A percentile compares a stretch with the other conserved stretches of the same genome.
Evolutionary conservation across 108 stramenopile genomes (phyloP).

Genomic region (Epipyxis sp.): DNA sequence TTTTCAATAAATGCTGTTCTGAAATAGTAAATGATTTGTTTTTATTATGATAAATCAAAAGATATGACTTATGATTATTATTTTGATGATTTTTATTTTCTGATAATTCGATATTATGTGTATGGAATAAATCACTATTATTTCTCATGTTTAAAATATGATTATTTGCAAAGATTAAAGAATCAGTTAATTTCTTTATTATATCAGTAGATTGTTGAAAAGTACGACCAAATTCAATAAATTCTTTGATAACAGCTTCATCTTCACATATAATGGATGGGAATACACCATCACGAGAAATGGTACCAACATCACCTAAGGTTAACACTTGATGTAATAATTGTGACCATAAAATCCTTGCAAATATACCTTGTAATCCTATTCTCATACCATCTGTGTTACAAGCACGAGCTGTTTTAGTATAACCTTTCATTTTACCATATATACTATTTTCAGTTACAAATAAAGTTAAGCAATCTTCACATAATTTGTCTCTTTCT

Average conservation of each 20-base stretch:
- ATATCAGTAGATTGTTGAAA: not conserved
- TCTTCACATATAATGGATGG: not conserved
- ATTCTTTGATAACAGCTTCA: not conserved
- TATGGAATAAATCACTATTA: no score
- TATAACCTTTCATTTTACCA: conserved; percentile 36
- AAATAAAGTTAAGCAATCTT: conserved; percentile 34
- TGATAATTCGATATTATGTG: no score
- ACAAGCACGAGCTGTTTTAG: conserved; percentile 40
- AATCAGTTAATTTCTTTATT: not conserved
- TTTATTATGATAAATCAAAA: no score
- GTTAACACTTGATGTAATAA: not conserved
- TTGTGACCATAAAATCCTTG: conserved; percentile 23
- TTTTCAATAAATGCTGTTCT: not conserved
- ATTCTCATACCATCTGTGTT: conserved; percentile 41
- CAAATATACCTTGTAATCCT: conserved; percentile 42
- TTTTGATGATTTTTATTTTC: no score
- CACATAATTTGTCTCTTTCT: conserved; percentile 34
- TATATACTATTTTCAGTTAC: conserved; percentile 29
- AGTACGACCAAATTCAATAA: not conserved
- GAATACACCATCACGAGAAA: not conserved
- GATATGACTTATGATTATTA: no score
- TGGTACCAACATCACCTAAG: not conserved
- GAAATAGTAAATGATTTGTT: not conserved
- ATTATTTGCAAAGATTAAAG: not conserved
- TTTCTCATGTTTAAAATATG: not conserved